Evolutionary conservation across 345 rosid genomes (phyloP), one percentile per base, ranked within the genome.

Genomic region (Ceriops decandra): DNA sequence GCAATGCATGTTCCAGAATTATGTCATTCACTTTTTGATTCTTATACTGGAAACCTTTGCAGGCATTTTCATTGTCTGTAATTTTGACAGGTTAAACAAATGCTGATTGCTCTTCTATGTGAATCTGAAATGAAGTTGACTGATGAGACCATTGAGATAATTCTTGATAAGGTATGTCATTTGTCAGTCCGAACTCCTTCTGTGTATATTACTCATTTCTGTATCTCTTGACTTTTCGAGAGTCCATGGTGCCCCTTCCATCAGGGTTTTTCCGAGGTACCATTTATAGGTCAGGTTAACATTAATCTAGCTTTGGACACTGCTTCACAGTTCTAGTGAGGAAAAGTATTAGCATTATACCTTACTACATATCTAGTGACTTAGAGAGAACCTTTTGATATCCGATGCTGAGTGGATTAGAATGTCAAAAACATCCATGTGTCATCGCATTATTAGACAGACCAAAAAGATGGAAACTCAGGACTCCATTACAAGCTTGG

Each of bases 61-160:
- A 32, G 73, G 69, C 65, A 68, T 60, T 72, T 68, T 80, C 71
- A 68, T 74, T 24, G 26, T 76, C 54, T 73, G 62, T 80, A 35
- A 69, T 77, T 77, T 79, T 76, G 80, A 75, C 91, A 93, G 97
- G 98, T 95, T 21, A 95, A 92, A 79, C 97, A 92, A 79, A 95
- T 95, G 99, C 64, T 95, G 78, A 90, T 95, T 80, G 99, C 97
- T 21, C 97, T 95, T 71, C 89, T 95, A 38, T 83, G 97, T 51
- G 98, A 95, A 82, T 92, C 99, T 28, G 95, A 90, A 81, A 87
- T 95, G 95, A 92, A 90, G 81, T 65, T 95, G 83, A 91, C 97
- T 33, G 99, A 95, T 78, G 99, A 95, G 75, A 92, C 98, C 42
- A 85, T 95, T 67, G 98, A 95, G 85, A 81, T 82, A 31, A 95